Percentiles rank a stretch among this genome's conserved stretches.
phyloP scores from a whole-genome alignment of 1,284 basidiomycete species.

The Megacollybia platyphylla region DNA sequence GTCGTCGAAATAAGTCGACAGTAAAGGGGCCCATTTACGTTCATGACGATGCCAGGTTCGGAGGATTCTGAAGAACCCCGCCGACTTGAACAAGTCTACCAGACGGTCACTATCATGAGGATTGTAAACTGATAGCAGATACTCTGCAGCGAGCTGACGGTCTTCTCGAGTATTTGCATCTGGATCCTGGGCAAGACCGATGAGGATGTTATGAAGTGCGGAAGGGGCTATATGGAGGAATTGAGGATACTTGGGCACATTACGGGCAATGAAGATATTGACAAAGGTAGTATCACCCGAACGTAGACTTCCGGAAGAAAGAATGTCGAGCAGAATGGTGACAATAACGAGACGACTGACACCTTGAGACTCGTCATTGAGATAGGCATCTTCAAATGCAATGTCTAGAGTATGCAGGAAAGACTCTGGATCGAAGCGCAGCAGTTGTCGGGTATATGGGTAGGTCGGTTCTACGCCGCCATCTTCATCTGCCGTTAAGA shows the following conservation, averaged over 20 bases:
- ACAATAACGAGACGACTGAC: conserved; percentile 77
- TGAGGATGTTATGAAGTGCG: conserved; percentile 65
- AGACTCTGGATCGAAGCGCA: conserved; percentile 88
- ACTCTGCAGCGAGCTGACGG: conserved; percentile 91
- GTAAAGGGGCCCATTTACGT: conserved; percentile 61
- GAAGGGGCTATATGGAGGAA: conserved; percentile 66
- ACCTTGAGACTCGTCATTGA: conserved; percentile 63
- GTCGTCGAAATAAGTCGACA: conserved; percentile 71
- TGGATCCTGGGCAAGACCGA: conserved; percentile 63
- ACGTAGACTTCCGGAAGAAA: conserved; percentile 41
- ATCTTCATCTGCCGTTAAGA: conserved; percentile 64
- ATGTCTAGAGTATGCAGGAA: conserved; percentile 91
- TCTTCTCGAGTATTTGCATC: conserved; percentile 78
- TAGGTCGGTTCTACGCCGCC: conserved; percentile 69
- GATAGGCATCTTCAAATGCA: conserved; percentile 87
- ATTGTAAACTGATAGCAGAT: conserved; percentile 85
- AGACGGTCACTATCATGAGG: conserved; percentile 68
- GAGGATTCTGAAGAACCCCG: conserved; percentile 87
- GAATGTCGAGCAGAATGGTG: conserved; percentile 77
- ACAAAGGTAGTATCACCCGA: conserved; percentile 69
- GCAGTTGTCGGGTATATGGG: conserved; percentile 78
- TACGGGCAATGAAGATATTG: conserved; percentile 93
- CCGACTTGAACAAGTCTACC: conserved; percentile 61
- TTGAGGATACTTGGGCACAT: conserved; percentile 94
- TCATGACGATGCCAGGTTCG: conserved; percentile 72